Base-by-base conservation (phyloP, 495 filamentous ascomycete genomes). In the Penicillium steckii region DNA sequence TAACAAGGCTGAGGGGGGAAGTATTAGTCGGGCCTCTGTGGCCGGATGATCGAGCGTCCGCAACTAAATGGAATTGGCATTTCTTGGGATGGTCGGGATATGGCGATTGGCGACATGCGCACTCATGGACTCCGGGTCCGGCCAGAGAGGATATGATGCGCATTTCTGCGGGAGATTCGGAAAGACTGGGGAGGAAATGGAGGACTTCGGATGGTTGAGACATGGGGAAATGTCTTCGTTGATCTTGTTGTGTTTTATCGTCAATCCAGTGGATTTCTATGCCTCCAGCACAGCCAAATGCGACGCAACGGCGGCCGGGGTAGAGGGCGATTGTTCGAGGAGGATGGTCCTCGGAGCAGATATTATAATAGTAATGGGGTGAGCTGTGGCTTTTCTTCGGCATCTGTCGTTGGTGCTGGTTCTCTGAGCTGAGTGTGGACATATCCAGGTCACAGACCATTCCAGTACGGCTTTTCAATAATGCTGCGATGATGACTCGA, bases 221-320 rank as follows among this genome's bases (percentile, higher is more conserved):
- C 48, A 89, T 81, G 1, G 85, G 83, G 47, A 91, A 87, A 73
- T 87, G 55, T 76, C 77, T 64, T 71, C 84, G 44, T 80, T 69
- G 63, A 40, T 82, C 76, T 51, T 81, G 78, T 1, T 80, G 77
- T 3, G 77, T 85, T 23, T 77, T 56, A 33, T 81, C 80, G 60
- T 89, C 85, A 22, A 87, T 70, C 85, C 87, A 90, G 55, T 88
- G 85, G 8, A 91, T 66, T 55, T 91, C 85, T 35, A 90, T 83
- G 7, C 87, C 85, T 8, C 75, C 72, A 19, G 76, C 73, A 44
- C 82, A 89, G 15, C 87, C 87, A 70, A 89, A 90, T 2, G 86
- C 87, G 10, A 88, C 80, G 57, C 84, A 87, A 17, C 78, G 77
- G 25, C 84, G 77, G 25, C 83, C 80, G 9, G 87, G 87, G 51